Evolutionary conservation across 202 grass and related monocot genomes (phyloP).

Genomic region (Dendrocalamus latiflorus): DNA sequence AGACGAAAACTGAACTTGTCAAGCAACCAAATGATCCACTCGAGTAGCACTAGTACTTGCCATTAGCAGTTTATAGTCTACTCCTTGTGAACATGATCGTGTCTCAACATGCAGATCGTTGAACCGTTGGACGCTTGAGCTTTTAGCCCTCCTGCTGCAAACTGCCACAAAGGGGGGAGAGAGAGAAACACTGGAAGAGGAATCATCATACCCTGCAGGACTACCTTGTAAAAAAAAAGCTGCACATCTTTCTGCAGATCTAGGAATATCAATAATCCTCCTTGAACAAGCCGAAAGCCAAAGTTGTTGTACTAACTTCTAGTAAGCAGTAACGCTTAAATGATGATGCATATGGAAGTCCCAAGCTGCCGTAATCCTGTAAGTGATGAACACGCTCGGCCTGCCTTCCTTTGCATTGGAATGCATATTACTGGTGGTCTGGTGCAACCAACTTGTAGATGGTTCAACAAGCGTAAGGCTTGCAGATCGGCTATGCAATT

Average conservation of each 20-base stretch:
- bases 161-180: neutral
- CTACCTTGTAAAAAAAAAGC: neutral
- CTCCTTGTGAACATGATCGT: too few relatives aligned
- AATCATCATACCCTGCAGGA: neutral
- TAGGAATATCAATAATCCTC: neutral
- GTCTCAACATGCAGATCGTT: neutral
- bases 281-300: neutral
- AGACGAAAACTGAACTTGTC: too few relatives aligned
- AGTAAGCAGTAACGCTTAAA: neutral
- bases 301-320: neutral
- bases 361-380: too few relatives aligned
- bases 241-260: neutral
- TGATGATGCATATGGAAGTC: neutral
- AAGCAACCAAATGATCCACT: neutral
- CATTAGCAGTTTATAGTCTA: too few relatives aligned
- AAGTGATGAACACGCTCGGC: neutral
- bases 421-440: neutral
- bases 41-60: too few relatives aligned
- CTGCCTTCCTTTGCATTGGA: neutral
- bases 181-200: too few relatives aligned
- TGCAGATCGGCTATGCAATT: neutral
- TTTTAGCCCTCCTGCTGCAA: neutral
- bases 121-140: neutral
- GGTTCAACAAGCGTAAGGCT: neutral
- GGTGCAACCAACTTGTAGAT: conserved; percentile 8